Evolutionary conservation across 2,329 filamentous ascomycete genomes (phyloP).

Genomic region (Alternaria arborescens): DNA sequence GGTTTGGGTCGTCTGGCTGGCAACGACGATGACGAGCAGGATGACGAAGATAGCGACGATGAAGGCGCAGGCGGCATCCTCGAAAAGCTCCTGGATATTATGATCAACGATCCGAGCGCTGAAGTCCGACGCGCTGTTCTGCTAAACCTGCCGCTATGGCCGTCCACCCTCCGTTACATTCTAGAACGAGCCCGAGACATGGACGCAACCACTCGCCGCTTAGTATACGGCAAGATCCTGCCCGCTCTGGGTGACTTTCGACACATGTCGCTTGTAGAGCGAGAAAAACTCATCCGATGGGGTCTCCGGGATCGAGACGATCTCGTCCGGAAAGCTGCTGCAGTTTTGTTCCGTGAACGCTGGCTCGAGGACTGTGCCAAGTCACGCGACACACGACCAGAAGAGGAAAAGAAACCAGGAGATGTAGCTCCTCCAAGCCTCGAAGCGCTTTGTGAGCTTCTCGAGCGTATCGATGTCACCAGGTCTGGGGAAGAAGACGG

Average conservation of each 20-base stretch:
- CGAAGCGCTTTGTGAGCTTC: constrained; percentile 85
- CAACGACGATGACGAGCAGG: constrained; percentile 66
- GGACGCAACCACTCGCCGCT: constrained; percentile 82
- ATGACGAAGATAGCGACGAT: constrained; percentile 76
- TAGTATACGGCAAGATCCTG: constrained; percentile 85
- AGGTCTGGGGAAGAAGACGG: constrained; percentile 90
- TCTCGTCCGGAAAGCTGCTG: constrained; percentile 89
- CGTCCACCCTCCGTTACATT: constrained; percentile 82
- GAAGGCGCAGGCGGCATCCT: constrained; percentile 73
- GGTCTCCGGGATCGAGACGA: constrained; percentile 93
- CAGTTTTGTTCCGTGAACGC: constrained; percentile 88
- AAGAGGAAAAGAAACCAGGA: constrained; percentile 61
- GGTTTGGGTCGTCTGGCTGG: constrained; percentile 84
- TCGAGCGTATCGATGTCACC: constrained; percentile 92
- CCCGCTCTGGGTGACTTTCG: constrained; percentile 93
- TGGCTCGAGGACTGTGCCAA: constrained; percentile 97
- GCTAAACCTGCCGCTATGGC: constrained; percentile 86
- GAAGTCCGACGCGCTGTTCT: constrained; percentile 90
- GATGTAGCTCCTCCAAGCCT: constrained; percentile 62
- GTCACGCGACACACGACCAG: constrained; percentile 66
- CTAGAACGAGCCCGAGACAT: constrained; percentile 90
- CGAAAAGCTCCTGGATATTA: constrained; percentile 82
- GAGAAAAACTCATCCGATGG: constrained; percentile 95
- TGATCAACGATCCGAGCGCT: constrained; percentile 93
- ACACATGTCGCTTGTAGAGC: constrained; percentile 89